Base-by-base conservation (phyloP, 345 rosid species). In the Dimocarpus longan region DNA sequence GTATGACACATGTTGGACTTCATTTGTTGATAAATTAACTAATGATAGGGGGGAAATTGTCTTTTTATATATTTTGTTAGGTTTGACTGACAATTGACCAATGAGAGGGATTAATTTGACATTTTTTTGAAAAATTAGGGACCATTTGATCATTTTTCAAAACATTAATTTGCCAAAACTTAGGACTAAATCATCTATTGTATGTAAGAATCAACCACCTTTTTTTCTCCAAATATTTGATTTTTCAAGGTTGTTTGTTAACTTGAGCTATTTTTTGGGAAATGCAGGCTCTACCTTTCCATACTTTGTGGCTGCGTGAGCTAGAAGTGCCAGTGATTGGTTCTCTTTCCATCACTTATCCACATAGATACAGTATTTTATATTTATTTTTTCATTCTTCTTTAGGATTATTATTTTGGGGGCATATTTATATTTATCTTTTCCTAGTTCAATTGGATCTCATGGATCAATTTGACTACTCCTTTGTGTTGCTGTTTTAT, bases 241-340 rank as follows among this genome's bases (percentile, higher is more conserved):
- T 59, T 78, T 65, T 11, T 62, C 54, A 52, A 16, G 66, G 13
- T 54, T 52, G 19, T 39, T 63, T 73, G 44, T 48, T 73, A 48
- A 70, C 24, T 64, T 64, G 54, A 32, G 44, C 10, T 60, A 7
- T 56, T 54, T n/a, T 59, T 71, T 19, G 67, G 70, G 28, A 77
- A 76, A 68, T 88, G 82, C 88, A 93, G 99, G 94, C 81, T 79
- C 76, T 37, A 18, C 90, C 92, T 40, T 93, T 96, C 81, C 80
- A 77, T 88, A 84, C 87, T 66, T 73, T 89, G 82, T 94, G 99
- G 98, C 66, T 82, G 66, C 80, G 71, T 77, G 98, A 94, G 81
- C 84, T 96, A 52, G 91, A 83, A 79, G 92, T 84, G 32, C 98
- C 99, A 22, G 81, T 90, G 26, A 94, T 96, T 83, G 98, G 94